Conservation (phyloP, 1,284 basidiomycete genomes). For the Kalmanozyma brasiliensis region DNA sequence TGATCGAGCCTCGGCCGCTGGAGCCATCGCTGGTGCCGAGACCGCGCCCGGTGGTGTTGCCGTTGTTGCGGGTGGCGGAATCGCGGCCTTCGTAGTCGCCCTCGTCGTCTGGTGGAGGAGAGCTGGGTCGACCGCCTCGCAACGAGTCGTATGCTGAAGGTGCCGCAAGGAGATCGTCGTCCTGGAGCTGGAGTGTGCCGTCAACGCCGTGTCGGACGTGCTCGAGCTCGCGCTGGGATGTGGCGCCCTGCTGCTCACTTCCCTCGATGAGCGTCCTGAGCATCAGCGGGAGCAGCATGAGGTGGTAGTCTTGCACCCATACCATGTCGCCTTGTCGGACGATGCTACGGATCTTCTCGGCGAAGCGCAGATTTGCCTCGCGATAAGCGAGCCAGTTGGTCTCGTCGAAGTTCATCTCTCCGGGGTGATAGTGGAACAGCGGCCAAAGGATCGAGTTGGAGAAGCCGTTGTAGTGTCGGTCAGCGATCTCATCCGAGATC, state of each 20-base stretch:
- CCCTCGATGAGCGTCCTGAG: slow-evolving; percentile 84
- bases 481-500: slow-evolving; percentile 94
- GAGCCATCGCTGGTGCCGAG: slow-evolving; percentile 58
- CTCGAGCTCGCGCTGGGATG: slow-evolving; percentile 60
- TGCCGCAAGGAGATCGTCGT: slow-evolving; percentile 55
- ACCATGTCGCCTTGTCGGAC: slow-evolving; percentile 85
- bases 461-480: slow-evolving; percentile 97
- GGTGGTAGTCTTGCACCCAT: slow-evolving; percentile 78
- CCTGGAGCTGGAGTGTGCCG: slow-evolving; percentile 56
- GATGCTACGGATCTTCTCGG: slow-evolving; percentile 83
- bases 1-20: slow-evolving; percentile 59
- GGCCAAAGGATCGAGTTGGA: slow-evolving; percentile 99
- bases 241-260: slow-evolving; percentile 69
- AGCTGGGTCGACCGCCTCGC: slow-evolving; percentile 8
- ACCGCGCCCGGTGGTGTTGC: slow-evolving; percentile 35
- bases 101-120: slow-evolving; percentile 19
- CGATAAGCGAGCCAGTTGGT: slow-evolving; percentile 97
- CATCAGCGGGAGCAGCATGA: slow-evolving; percentile 97
- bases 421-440: slow-evolving; percentile 91
- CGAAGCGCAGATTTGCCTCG: slow-evolving; percentile 94
- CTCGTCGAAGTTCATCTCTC: slow-evolving; percentile 94
- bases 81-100: slow-evolving; percentile 25
- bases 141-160: slow-evolving; percentile 27
- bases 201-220: slow-evolving; percentile 61
- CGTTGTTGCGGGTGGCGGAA: slow-evolving; percentile 11